A percentile compares a stretch with the other conserved stretches of the same genome.
Conservation (phyloP, 2,329 filamentous ascomycete species). For the Microsporum ferrugineum region DNA sequence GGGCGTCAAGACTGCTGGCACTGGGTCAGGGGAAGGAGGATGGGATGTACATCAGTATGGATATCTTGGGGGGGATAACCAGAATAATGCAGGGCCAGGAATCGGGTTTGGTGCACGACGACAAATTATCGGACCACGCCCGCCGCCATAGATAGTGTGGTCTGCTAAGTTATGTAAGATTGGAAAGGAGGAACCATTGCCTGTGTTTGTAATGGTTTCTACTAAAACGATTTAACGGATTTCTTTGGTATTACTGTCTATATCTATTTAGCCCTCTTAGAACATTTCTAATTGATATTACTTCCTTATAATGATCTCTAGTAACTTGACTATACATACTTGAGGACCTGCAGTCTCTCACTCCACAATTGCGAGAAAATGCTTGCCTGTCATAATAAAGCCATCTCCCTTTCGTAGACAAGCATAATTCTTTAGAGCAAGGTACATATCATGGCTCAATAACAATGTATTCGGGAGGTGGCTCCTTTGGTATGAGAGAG, state of each 20-base stretch:
- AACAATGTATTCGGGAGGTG: not conserved
- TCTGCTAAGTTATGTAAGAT: not conserved
- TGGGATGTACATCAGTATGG: conserved; percentile 58
- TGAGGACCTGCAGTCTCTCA: no score
- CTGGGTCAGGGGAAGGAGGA: conserved; percentile 37
- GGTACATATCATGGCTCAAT: not conserved
- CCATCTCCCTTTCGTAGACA: no score
- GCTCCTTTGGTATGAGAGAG: conserved; percentile 10
- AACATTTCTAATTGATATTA: not conserved
- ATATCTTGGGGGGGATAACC: conserved; percentile 50
- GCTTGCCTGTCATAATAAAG: no score
- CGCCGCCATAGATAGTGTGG: conserved; percentile 27
- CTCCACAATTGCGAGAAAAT: no score
- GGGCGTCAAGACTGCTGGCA: conserved; percentile 36
- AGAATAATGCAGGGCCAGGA: conserved; percentile 43
- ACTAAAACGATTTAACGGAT: not conserved
- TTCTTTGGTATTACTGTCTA: not conserved
- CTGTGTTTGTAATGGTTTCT: not conserved
- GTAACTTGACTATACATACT: no score
- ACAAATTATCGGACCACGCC: conserved; percentile 53
- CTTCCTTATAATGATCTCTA: no score
- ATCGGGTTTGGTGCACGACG: conserved; percentile 45
- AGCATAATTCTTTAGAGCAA: no score
- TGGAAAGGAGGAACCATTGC: not conserved
- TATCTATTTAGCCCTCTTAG: not conserved